Conservation (phyloP, 106 monocot genomes). For the Xerophyta viscosa region DNA sequence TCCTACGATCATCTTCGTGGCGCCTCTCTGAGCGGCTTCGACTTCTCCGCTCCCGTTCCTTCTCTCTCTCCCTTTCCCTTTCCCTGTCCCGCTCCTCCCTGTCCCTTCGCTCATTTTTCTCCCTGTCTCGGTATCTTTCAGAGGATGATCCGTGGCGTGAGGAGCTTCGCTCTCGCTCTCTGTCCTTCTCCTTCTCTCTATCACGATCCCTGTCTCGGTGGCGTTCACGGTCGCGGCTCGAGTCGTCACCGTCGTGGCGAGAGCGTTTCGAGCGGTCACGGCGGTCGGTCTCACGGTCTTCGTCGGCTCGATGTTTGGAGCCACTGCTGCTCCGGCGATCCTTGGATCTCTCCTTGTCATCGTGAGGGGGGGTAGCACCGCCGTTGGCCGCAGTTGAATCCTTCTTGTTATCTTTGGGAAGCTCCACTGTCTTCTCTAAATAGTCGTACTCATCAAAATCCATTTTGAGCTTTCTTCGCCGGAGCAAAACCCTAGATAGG, state of each 20-base stretch:
- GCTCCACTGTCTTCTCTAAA: slow-evolving; percentile 84
- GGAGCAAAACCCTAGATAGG: too few relatives aligned
- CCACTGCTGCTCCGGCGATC: slow-evolving; percentile 22
- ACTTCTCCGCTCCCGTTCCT: slow-evolving; percentile 34
- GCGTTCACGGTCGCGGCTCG: slow-evolving; percentile 9
- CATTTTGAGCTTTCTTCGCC: too few relatives aligned
- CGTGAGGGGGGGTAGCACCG: slow-evolving; percentile 6
- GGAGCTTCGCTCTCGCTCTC: slow-evolving; percentile 12
- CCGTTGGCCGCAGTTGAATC: slow-evolving; percentile 23
- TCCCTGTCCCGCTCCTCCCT: slow-evolving; percentile 17
- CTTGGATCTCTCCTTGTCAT: too few relatives aligned
- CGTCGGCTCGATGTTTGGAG: slow-evolving; percentile 25
- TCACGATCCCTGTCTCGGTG: slow-evolving; percentile 20
- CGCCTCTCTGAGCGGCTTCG: slow-evolving; percentile 44
- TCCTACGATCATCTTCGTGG: slow-evolving; percentile 25
- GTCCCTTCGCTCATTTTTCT: neutral
- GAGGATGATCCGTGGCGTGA: slow-evolving; percentile 18
- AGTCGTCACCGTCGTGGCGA: slow-evolving; percentile 24
- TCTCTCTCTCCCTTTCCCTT: slow-evolving; percentile 23
- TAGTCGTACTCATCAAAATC: slow-evolving; percentile 99
- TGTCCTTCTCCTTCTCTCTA: slow-evolving; percentile 4
- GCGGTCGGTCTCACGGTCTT: slow-evolving; percentile 9
- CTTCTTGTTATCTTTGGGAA: slow-evolving; percentile 8
- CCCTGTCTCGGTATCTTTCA: too few relatives aligned
- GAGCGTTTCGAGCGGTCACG: neutral